Evolutionary conservation across 2,329 filamentous ascomycete genomes (phyloP).

Genomic region (Cladophialophora psammophila): DNA sequence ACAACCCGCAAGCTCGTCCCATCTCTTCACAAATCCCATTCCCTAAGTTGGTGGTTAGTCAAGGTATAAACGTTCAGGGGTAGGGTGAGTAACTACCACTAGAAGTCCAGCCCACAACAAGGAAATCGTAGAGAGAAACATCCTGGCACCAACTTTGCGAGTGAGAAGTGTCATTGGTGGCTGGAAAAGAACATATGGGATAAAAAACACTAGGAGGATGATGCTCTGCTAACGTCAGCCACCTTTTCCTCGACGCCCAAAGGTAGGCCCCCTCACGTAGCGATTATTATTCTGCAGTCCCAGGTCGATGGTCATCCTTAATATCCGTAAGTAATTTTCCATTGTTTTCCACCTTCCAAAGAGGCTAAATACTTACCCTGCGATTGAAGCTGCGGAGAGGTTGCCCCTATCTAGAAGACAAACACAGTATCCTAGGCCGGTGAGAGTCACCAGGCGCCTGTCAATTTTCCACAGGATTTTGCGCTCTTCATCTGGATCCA

Average conservation of each 20-base stretch:
- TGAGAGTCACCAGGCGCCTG: slow-evolving; percentile 66
- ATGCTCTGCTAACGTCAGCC: background rate
- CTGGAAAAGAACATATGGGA: slow-evolving; percentile 5
- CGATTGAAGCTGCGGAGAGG: slow-evolving; percentile 74
- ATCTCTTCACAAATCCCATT: background rate
- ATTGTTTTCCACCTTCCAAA: no score
- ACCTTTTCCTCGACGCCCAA: no score
- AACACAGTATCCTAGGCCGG: slow-evolving; percentile 64
- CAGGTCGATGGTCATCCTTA: slow-evolving; percentile 8
- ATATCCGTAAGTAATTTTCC: slow-evolving; percentile 41
- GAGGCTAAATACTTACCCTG: slow-evolving; percentile 50
- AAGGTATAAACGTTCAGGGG: background rate
- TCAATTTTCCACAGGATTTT: slow-evolving; percentile 75
- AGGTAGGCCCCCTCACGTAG: background rate
- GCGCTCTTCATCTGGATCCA: slow-evolving; percentile 44
- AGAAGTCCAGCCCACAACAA: background rate
- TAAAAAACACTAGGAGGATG: slow-evolving; percentile 6
- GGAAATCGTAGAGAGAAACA: background rate
- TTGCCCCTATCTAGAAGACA: slow-evolving; percentile 82
- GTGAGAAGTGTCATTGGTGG: slow-evolving; percentile 1
- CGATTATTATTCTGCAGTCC: background rate
- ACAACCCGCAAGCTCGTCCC: background rate
- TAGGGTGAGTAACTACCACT: background rate
- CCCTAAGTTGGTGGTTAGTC: background rate
- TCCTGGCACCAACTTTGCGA: background rate